phyloP scores from a whole-genome alignment of 108 stramenopile species.

The Aurantiochytrium sp. region DNA sequence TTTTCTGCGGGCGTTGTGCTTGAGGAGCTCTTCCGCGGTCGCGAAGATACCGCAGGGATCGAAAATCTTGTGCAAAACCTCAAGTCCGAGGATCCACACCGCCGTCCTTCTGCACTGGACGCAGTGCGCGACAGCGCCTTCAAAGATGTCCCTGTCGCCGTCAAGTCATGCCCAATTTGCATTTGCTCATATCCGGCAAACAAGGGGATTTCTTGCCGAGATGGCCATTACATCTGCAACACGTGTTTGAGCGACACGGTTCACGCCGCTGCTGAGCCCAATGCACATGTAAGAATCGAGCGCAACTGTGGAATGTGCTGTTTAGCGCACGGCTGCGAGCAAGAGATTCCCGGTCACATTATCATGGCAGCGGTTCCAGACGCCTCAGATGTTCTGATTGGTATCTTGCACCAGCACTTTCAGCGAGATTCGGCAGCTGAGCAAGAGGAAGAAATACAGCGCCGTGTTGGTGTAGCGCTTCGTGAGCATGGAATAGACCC shows the following conservation, averaged over 20 bases:
- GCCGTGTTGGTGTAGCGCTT: neutral
- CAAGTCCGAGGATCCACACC: neutral
- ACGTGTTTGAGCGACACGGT: neutral
- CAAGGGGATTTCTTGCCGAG: neutral
- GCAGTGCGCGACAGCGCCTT: neutral
- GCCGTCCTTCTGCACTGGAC: neutral
- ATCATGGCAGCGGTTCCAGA: neutral
- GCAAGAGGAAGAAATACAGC: neutral
- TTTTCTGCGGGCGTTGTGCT: neutral
- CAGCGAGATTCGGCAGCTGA: neutral
- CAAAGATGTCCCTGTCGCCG: neutral
- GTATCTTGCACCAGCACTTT: neutral
- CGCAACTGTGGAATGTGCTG: neutral
- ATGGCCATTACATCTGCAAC: neutral
- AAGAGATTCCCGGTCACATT: neutral
- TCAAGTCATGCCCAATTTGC: neutral
- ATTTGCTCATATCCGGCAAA: neutral
- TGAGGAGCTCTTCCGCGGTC: neutral
- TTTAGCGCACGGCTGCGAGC: neutral
- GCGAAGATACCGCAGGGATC: neutral
- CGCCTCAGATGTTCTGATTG: neutral
- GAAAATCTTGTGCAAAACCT: neutral
- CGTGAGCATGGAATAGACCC: neutral
- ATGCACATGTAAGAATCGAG: neutral
- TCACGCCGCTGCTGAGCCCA: neutral